Conservation (phyloP, 768 basidiomycete species). For the Lactifluus rugatus region DNA sequence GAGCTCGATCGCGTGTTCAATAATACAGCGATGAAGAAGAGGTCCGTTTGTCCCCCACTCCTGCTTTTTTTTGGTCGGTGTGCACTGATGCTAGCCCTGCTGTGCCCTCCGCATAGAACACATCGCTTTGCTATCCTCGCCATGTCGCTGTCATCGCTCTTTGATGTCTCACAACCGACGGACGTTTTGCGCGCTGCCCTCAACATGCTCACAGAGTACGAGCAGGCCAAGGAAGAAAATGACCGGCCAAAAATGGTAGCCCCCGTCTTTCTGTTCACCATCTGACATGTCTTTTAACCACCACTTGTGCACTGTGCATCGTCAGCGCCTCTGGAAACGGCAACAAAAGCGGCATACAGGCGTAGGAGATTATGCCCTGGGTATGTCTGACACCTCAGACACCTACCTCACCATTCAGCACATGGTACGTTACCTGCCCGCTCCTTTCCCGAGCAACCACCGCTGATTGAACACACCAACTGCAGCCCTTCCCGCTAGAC, state of each 20-base stretch:
- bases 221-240: conserved; percentile 64
- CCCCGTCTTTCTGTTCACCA: conserved; percentile 9
- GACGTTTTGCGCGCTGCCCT: conserved; percentile 72
- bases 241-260: conserved; percentile 66
- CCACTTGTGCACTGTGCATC: not conserved
- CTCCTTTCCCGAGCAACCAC: not conserved
- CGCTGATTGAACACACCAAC: not conserved
- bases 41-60: conserved; percentile 36
- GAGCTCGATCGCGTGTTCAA: conserved; percentile 72
- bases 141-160: conserved; percentile 72
- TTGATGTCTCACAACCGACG: conserved; percentile 71
- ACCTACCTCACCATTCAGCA: conserved; percentile 68
- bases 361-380: conserved; percentile 49
- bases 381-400: conserved; percentile 55
- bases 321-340: conserved; percentile 47
- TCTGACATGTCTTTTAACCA: conserved; percentile 6
- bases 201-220: conserved; percentile 66
- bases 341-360: conserved; percentile 44
- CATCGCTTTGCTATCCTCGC: conserved; percentile 76
- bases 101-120: conserved; percentile 39
- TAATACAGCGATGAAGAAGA: conserved; percentile 67
- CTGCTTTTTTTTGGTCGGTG: not conserved
- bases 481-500: conserved; percentile 79
- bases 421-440: conserved; percentile 42
- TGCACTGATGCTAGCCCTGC: not conserved